Conservation (phyloP, 2,329 filamentous ascomycete genomes). For the Diaporthe ilicicola region DNA sequence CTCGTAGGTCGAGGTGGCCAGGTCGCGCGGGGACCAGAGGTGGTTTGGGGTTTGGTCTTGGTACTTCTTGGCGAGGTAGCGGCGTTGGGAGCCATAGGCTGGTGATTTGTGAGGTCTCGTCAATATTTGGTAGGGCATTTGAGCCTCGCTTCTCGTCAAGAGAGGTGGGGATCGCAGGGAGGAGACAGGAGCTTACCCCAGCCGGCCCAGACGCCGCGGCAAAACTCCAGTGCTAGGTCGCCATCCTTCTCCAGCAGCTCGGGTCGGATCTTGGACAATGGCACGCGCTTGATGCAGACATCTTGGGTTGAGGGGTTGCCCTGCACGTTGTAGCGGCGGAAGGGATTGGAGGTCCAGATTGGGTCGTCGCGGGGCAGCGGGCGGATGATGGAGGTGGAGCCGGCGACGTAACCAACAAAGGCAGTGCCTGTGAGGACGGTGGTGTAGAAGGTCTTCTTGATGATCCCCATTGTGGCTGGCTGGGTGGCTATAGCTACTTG, state of each 20-base stretch:
- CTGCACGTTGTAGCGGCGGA: constrained; percentile 67
- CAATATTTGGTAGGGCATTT: neutral
- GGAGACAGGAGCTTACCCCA: constrained; percentile 57
- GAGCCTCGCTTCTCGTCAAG: no score
- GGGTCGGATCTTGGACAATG: constrained; percentile 70
- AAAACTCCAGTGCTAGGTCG: constrained; percentile 70
- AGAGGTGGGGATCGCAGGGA: neutral
- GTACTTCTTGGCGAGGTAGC: constrained; percentile 67
- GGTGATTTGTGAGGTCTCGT: constrained; percentile 27
- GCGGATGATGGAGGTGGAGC: constrained; percentile 64
- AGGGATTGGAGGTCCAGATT: constrained; percentile 66
- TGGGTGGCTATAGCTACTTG: neutral
- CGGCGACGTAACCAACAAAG: constrained; percentile 60
- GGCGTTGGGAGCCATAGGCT: constrained; percentile 68
- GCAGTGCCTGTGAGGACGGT: constrained; percentile 59
- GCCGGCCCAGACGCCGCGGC: constrained; percentile 72
- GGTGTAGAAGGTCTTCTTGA: constrained; percentile 55
- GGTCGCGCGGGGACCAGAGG: constrained; percentile 67
- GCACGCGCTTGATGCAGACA: constrained; percentile 68
- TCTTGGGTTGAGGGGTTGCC: constrained; percentile 72
- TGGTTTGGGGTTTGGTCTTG: constrained; percentile 64
- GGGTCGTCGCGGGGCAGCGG: constrained; percentile 67
- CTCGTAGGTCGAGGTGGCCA: constrained; percentile 65
- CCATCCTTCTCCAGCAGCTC: constrained; percentile 69
- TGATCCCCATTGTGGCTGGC: constrained; percentile 58